These are phyloP conservation scores for Seiridium unicorne DNA, from an alignment of 2,329 filamentous ascomycete genomes.

Conservation along the genomic window DNA sequence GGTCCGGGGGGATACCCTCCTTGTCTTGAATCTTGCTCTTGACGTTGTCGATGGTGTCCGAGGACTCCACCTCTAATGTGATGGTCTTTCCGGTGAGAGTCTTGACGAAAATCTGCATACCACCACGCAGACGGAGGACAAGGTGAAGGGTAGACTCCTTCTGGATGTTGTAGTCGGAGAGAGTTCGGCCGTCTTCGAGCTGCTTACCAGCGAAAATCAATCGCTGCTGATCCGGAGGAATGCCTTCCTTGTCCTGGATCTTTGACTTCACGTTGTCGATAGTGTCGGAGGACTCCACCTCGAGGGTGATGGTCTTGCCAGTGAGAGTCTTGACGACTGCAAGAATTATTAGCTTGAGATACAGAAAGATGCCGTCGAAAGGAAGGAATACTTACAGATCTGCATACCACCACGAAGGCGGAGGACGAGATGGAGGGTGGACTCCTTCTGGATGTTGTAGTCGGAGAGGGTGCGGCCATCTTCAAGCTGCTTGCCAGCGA, in stretches of 20 bases:
- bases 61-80: slow-evolving; percentile 65
- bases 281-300: slow-evolving; percentile 85
- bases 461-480: slow-evolving; percentile 87
- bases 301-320: slow-evolving; percentile 91
- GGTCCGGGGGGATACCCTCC: slow-evolving; percentile 69
- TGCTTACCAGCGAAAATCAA: slow-evolving; percentile 94
- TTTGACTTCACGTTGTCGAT: slow-evolving; percentile 95
- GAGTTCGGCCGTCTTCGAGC: slow-evolving; percentile 85
- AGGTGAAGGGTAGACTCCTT: slow-evolving; percentile 83
- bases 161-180: slow-evolving; percentile 96
- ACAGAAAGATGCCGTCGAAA: too few relatives aligned
- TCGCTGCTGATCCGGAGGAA: slow-evolving; percentile 91
- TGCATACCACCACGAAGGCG: slow-evolving; percentile 89
- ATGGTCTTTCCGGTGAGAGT: slow-evolving; percentile 70
- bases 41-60: slow-evolving; percentile 69
- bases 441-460: slow-evolving; percentile 97
- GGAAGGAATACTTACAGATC: slow-evolving; percentile 46
- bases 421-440: slow-evolving; percentile 80
- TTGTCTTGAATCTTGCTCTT: slow-evolving; percentile 72
- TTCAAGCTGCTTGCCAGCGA: slow-evolving; percentile 94
- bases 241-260: slow-evolving; percentile 92
- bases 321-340: slow-evolving; percentile 76
- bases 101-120: slow-evolving; percentile 76
- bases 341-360: not conserved
- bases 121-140: slow-evolving; percentile 78